Evolutionary conservation across 305 asterid species (phyloP).

Genomic region (Petunia hybrid): DNA sequence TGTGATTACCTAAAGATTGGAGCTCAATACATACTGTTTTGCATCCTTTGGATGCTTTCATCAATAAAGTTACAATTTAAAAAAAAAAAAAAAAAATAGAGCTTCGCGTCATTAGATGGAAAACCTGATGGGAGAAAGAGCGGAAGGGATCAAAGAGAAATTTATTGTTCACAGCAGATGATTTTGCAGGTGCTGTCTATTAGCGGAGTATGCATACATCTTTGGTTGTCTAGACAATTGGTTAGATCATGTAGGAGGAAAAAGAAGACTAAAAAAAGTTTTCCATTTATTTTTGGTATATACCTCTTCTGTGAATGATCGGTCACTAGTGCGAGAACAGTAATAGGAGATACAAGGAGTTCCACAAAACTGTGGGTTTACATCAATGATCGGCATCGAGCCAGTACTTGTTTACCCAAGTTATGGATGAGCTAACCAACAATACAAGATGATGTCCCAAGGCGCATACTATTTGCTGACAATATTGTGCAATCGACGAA

Average conservation of each 20-base stretch:
- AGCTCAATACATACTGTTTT: background rate
- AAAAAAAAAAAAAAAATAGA: background rate
- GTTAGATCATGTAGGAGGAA: background rate
- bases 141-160: background rate
- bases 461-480: too few relatives aligned
- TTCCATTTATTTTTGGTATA: too few relatives aligned
- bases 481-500: too few relatives aligned
- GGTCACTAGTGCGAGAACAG: too few relatives aligned
- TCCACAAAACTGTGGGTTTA: too few relatives aligned
- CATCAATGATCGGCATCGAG: too few relatives aligned
- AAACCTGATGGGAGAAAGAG: background rate
- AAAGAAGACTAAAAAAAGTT: background rate
- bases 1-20: background rate
- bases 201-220: background rate
- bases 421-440: too few relatives aligned
- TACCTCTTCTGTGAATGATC: too few relatives aligned
- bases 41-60: background rate
- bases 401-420: too few relatives aligned
- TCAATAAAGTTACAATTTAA: background rate
- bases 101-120: constrained; percentile 8
- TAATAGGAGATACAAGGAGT: too few relatives aligned
- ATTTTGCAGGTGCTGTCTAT: background rate
- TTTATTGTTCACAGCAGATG: background rate
- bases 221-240: background rate
- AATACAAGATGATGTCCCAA: too few relatives aligned